Conservation (phyloP, 768 basidiomycete genomes). For the Russula abietina region DNA sequence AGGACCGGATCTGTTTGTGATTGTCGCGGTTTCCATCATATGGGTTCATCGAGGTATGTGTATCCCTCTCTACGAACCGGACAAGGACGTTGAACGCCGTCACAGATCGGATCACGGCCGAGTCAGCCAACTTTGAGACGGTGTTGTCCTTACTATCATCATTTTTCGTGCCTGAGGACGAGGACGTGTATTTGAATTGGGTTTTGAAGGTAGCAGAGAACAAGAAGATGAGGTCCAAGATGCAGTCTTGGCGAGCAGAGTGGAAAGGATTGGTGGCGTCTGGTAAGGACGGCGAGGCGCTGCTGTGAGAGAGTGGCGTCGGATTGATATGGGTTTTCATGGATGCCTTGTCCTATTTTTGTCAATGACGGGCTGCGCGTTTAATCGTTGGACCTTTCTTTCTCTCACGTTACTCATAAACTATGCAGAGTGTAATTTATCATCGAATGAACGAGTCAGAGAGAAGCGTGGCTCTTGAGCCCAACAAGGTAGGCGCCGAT, state of each 20-base stretch:
- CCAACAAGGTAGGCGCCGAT: not conserved
- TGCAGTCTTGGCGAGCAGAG: slow-evolving; percentile 70
- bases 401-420: not conserved
- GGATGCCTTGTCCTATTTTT: not conserved
- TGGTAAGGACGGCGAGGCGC: slow-evolving; percentile 55
- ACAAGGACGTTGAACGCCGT: not conserved
- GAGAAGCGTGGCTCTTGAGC: not conserved
- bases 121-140: slow-evolving; percentile 80
- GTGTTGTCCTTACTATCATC: slow-evolving; percentile 87
- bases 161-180: slow-evolving; percentile 90
- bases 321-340: slow-evolving; percentile 4
- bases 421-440: slow-evolving; percentile 18
- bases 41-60: slow-evolving; percentile 82
- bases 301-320: slow-evolving; percentile 41
- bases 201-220: slow-evolving; percentile 54
- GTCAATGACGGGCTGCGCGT: not conserved
- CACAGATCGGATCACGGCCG: slow-evolving; percentile 77
- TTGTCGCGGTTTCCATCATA: slow-evolving; percentile 80
- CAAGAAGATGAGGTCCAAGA: slow-evolving; percentile 62
- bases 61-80: not conserved
- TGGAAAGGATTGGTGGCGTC: slow-evolving; percentile 67
- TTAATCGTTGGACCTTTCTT: not conserved
- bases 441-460: not conserved
- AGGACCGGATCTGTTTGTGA: slow-evolving; percentile 82
- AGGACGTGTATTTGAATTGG: slow-evolving; percentile 78